Evolutionary conservation across 371 early-diverging fungal species (phyloP).

Genomic region (Chytridium lagenaria): DNA sequence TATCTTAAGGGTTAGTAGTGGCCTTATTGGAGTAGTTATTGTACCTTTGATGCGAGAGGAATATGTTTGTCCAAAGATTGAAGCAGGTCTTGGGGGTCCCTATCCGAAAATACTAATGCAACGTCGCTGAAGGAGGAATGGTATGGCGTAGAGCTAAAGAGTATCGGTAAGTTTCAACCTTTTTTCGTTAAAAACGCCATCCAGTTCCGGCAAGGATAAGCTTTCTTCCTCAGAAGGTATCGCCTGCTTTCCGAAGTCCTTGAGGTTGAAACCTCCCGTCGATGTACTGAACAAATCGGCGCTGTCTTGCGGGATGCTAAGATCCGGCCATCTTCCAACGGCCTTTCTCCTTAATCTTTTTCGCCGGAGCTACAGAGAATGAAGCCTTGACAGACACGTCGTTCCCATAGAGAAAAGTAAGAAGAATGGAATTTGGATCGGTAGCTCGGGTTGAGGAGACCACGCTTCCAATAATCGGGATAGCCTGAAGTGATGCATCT

Average conservation of each 20-base stretch:
- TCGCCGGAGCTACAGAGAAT: background rate
- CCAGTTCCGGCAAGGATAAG: background rate
- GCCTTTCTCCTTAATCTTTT: conserved; percentile 26
- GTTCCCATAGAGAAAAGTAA: background rate
- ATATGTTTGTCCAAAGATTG: conserved; percentile 61
- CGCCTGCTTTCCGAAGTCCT: conserved; percentile 5
- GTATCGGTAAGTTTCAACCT: background rate
- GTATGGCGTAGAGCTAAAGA: background rate
- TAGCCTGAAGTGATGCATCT: background rate
- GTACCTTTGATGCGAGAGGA: conserved; percentile 59
- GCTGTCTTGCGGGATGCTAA: conserved; percentile 11
- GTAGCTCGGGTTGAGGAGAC: conserved; percentile 6
- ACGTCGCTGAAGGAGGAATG: conserved; percentile 13
- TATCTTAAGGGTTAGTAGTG: conserved; percentile 33
- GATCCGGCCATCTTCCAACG: conserved; percentile 48
- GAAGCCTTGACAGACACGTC: conserved; percentile 10
- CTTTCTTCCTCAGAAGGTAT: background rate
- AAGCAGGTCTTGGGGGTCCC: conserved; percentile 69
- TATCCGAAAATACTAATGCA: conserved; percentile 64
- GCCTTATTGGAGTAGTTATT: background rate
- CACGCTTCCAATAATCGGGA: conserved; percentile 26
- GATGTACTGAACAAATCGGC: conserved; percentile 8
- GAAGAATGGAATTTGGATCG: conserved; percentile 11
- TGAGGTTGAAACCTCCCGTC: conserved; percentile 21
- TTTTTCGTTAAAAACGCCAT: background rate